phyloP scores from a whole-genome alignment of 805 yeast species.

The Myxozyma geophila region DNA sequence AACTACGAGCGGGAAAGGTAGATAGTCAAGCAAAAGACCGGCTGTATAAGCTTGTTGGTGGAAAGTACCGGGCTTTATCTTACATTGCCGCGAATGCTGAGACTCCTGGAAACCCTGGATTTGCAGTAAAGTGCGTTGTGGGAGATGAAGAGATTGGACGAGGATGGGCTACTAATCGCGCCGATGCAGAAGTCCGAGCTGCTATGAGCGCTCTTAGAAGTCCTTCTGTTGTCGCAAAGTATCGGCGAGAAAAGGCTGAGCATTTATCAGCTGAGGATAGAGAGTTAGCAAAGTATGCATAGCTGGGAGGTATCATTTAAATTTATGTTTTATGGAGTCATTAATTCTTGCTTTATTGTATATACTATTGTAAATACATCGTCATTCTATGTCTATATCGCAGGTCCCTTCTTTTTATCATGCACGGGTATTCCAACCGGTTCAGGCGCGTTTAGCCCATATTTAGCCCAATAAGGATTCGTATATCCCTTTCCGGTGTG shows the following conservation, averaged over 20 bases:
- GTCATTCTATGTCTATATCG: background rate
- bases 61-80: constrained; percentile 44
- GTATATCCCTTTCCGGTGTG: constrained; percentile 31
- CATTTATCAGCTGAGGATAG: background rate
- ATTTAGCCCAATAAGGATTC: constrained; percentile 29
- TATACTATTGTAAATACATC: background rate
- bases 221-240: constrained; percentile 64
- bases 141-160: constrained; percentile 67
- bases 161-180: constrained; percentile 71
- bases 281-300: background rate
- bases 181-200: constrained; percentile 82
- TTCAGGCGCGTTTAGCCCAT: constrained; percentile 5
- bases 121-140: constrained; percentile 67
- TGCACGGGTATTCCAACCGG: constrained; percentile 8
- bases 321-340: background rate
- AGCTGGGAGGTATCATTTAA: background rate
- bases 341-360: background rate
- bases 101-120: constrained; percentile 43
- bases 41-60: constrained; percentile 72
- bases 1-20: constrained; percentile 40
- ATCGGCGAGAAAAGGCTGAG: constrained; percentile 39
- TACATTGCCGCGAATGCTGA: background rate
- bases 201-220: constrained; percentile 79
- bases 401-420: constrained; percentile 8
- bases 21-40: constrained; percentile 74